Conservation (phyloP, 2,329 filamentous ascomycete species). For the Leptosphaerulina australis region DNA sequence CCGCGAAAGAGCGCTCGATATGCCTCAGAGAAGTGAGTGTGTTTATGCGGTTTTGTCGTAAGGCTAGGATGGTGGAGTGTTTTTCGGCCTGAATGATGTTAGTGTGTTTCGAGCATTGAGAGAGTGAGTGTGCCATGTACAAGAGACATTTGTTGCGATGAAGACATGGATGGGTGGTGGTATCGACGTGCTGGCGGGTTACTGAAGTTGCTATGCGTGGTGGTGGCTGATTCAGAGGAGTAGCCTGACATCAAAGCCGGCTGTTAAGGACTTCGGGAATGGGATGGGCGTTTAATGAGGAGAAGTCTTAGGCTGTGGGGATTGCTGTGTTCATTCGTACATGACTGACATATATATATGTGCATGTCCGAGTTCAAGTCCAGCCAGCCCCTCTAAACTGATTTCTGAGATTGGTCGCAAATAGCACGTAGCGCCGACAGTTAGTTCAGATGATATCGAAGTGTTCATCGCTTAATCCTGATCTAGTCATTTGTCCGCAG, state of each 20-base stretch:
- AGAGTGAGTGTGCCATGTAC: conserved; percentile 19
- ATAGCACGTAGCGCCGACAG: conserved; percentile 1
- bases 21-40: conserved; percentile 74
- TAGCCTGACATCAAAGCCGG: conserved; percentile 29
- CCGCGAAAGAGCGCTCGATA: conserved; percentile 69
- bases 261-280: not conserved
- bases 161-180: conserved; percentile 36
- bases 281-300: no score
- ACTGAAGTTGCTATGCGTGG: conserved; percentile 31
- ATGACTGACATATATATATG: no score
- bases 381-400: no score
- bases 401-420: no score
- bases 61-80: conserved; percentile 65
- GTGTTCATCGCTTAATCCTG: not conserved
- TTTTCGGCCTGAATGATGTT: conserved; percentile 50
- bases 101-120: not conserved
- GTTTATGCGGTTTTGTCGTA: conserved; percentile 72
- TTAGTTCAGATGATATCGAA: not conserved
- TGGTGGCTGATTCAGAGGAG: conserved; percentile 28
- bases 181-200: conserved; percentile 37
- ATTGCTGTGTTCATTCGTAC: no score
- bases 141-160: conserved; percentile 29
- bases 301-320: no score
- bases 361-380: no score
- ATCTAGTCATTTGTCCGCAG: not conserved